Conservation (phyloP, 768 basidiomycete genomes). For the Punctularia strigosozonata region DNA sequence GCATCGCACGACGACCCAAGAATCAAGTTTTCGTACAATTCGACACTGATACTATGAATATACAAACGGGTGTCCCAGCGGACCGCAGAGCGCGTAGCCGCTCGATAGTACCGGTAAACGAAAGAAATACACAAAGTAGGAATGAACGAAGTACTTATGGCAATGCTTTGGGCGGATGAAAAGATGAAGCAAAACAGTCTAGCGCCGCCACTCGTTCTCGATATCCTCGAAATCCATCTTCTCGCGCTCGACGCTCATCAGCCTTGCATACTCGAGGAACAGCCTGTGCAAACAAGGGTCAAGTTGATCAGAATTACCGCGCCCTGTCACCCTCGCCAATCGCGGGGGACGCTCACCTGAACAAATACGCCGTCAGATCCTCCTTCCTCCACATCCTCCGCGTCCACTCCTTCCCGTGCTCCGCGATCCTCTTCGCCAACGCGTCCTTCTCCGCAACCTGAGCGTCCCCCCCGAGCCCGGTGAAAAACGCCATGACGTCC, state of each 20-base stretch:
- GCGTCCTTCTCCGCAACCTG: slow-evolving; percentile 51
- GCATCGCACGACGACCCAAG: no score
- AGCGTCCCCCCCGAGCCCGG: slow-evolving; percentile 48
- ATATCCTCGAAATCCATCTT: no score
- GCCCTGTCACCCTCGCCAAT: not conserved
- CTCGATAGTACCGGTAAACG: no score
- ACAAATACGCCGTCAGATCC: slow-evolving; percentile 48
- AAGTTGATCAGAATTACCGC: not conserved
- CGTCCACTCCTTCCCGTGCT: slow-evolving; percentile 46
- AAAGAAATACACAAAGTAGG: no score
- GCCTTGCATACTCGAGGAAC: slow-evolving; percentile 41
- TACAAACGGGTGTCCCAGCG: no score
- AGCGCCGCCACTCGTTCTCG: no score
- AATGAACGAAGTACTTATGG: no score
- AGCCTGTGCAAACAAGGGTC: slow-evolving; percentile 21
- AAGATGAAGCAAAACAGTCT: no score
- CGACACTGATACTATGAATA: no score
- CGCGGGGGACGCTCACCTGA: slow-evolving; percentile 27
- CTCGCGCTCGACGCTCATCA: slow-evolving; percentile 34
- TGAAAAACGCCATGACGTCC: slow-evolving; percentile 65
- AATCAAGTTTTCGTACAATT: no score
- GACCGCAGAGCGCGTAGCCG: no score
- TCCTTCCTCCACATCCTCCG: slow-evolving; percentile 44
- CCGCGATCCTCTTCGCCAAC: slow-evolving; percentile 43
- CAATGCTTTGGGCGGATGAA: no score